Base-by-base conservation (phyloP, 345 rosid genomes). In the Pugionium cornutum region DNA sequence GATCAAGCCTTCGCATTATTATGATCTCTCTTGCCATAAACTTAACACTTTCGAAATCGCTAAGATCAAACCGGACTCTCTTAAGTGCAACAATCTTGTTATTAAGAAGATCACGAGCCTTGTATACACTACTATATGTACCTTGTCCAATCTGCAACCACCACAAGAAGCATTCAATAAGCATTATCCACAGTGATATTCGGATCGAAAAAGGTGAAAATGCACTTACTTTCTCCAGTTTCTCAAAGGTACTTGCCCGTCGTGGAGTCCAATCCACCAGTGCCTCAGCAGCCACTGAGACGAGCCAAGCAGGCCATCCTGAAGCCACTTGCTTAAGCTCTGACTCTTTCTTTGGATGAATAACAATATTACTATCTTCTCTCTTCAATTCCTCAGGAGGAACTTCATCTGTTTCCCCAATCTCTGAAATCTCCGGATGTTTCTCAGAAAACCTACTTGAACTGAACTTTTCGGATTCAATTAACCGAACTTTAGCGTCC, bases 251-350 rank as follows among this genome's bases (percentile, higher is more conserved):
- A 58, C 80, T 83, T 2, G 99, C 95, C 4, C 81, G 84, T 26
- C 92, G 78, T 0, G 99, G 99, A 51, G 87, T 44, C 99, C 99
- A 94, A 75, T 91, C 96, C 34, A 77, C 80, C 79, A 94, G 82
- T 57, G 99, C 94, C 67, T 90, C 99, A 49, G 89, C 87, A 28
- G 97, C 96, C 8, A 76, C 95, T 0, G 88, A 76, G 40, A 82
- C 86, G 34, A 94, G 87, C 99, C 99, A 94, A 68, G 88, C 47
- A 4, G 99, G 99, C 99, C 99, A 94, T 4, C 92, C 97, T 6
- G 75, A 70, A 37, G 70, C 78, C 7, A 69, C 48, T 52, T 76
- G 92, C 81, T 82, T 89, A 6, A 76, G 80, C 44, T 82, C 83
- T 34, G 61, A 58, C 9, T 79, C 63, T 18, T 78, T 77, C 52